Evolutionary conservation across 352 stramenopile genomes (phyloP), one percentile per base, ranked within the genome.

Genomic region (Globisporangium okanoganense): DNA sequence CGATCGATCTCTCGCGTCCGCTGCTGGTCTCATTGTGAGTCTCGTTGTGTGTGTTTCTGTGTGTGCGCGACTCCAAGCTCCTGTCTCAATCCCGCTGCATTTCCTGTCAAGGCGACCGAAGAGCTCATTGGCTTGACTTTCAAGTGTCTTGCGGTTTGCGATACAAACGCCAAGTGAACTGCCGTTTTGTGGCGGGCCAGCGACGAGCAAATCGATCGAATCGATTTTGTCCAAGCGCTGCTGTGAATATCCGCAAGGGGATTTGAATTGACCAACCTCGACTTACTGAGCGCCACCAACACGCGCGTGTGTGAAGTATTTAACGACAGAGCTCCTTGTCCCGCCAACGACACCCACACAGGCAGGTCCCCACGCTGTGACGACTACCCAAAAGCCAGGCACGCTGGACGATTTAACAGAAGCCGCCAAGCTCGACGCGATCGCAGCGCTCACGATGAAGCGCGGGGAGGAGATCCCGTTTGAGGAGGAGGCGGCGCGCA

Each of bases 401-500:
- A 72, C 62, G 52, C 65, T 72, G 65, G 65, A 72, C 61, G 65
- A 62, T 24, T 25, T 52, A 60, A 50, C 38, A 48, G 61, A 70
- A 67, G 52, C 67, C 53, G 66, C 53, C 65, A 79, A 61, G 49
- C 76, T 81, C 55, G 70, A 87, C 33, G 56, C 62, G 27, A 73
- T 83, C 56, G 69, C 59, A 10, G 67, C 76, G 50, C 65, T 84
- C 38, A 71, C 65, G 41, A 80, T 72, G 62, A 86, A 87, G 73
- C 71, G 75, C 44, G 65, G 57, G 52, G 71, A 82, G 62, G 72
- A 73, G 47, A 82, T 90, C 66, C 71, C 73, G 29, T 87, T 88
- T 47, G 79, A 88, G 47, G 78, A 90, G 55, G 78, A 88, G 59
- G 56, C 70, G 12, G 70, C 72, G 60, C 79, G 80, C 65, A 90